A percentile compares a stretch with the other conserved stretches of the same genome.
Evolutionary conservation across 1,284 basidiomycete genomes (phyloP).

Genomic region (Pulchroboletus neoregius): DNA sequence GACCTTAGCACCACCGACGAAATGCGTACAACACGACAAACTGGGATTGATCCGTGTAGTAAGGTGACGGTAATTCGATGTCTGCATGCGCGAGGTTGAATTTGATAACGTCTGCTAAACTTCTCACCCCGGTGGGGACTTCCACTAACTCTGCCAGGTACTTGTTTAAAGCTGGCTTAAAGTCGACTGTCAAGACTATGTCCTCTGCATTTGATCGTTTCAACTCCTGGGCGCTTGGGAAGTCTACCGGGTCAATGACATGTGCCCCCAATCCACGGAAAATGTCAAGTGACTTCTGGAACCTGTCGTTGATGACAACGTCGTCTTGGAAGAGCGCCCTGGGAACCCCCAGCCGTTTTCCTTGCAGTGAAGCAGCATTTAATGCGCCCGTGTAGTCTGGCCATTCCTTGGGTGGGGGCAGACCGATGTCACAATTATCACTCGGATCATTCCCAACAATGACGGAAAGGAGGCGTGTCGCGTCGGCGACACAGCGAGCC

Average conservation of each 20-base stretch:
- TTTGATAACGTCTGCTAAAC: conserved; percentile 41
- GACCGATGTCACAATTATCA: conserved; percentile 41
- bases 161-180: conserved; percentile 42
- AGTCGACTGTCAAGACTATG: conserved; percentile 38
- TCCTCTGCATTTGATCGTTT: conserved; percentile 34
- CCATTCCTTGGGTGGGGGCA: conserved; percentile 38
- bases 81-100: conserved; percentile 43
- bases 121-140: conserved; percentile 28
- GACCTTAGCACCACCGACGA: neutral
- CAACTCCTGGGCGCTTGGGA: conserved; percentile 38
- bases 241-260: conserved; percentile 42
- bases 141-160: conserved; percentile 32
- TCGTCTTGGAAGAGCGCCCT: conserved; percentile 25
- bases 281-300: conserved; percentile 39
- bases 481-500: conserved; percentile 45
- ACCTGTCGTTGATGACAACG: conserved; percentile 22
- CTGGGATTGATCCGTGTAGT: conserved; percentile 41
- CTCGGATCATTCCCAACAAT: conserved; percentile 44
- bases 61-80: conserved; percentile 38
- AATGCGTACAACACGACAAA: conserved; percentile 26
- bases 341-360: conserved; percentile 43
- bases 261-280: conserved; percentile 39
- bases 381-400: conserved; percentile 42
- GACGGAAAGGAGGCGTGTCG: conserved; percentile 39
- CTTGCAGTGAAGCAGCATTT: conserved; percentile 33